Evolutionary conservation across 495 filamentous ascomycete genomes (phyloP), one percentile per base, ranked within the genome.

Genomic region (Hypoxylon fragiforme): DNA sequence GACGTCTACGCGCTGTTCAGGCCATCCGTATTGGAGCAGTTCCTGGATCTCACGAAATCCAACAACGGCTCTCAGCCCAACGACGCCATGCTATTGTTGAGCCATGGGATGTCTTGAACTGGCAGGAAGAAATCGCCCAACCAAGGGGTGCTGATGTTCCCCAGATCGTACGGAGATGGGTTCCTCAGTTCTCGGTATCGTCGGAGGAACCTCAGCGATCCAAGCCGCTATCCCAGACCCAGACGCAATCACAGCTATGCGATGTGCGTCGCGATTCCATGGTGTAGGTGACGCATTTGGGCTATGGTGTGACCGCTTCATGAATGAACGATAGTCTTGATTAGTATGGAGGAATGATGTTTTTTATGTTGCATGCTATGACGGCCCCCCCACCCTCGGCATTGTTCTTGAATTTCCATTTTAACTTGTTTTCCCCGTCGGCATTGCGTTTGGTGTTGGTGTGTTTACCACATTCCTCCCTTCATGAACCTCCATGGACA

Each of bases 51-150:
- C 44, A 22, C 7, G 48, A 50, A n/a, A 69, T 70, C 6, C 65
- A 59, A 22, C 37, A 47, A 19, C 64, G 65, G 15, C 46, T 72
- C 9, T 60, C 56, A 7, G 56, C 59, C 31, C 62, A 62, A 30
- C 59, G 63, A 4, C 62, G 65, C 6, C 37, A 61, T 26, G 56
- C 65, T 14, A 47, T 53, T 18, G 59, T 61, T 14, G 63, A 72
- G 35, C 61, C 54, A 7, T 70, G 70, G 64, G 64, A 66, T 7
- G 66, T 65, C 0, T 41, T 78, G 52, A 75, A 74, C 31, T 78
- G 70, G 63, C 67, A 73, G 59, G 76, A 79, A 60, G 69, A 74
- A 26, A 56, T 72, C 6, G 28, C 64, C 16, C 40, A 45, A 12
- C 58, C 57, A 13, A 52, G 54, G 39, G 57, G 48, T 11, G 54